phyloP scores from a whole-genome alignment of 2,329 filamentous ascomycete species.

The Dactylellina parvicollis region DNA sequence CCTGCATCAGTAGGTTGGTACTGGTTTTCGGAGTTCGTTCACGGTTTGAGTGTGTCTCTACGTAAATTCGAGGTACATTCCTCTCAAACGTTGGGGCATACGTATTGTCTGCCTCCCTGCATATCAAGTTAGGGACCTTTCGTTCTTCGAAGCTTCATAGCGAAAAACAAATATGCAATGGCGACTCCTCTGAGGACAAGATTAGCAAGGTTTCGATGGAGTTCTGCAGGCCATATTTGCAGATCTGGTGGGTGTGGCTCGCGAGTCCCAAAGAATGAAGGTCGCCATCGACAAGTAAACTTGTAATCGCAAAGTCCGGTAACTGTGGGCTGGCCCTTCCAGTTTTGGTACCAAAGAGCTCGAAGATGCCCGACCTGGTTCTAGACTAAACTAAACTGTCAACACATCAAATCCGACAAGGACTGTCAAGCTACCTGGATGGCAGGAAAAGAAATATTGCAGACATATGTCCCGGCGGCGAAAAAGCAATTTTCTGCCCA shows the following conservation, averaged over 20 bases:
- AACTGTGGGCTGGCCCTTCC: conserved; percentile 1
- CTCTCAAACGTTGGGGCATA: conserved; percentile 45
- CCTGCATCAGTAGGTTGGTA: conserved; percentile 41
- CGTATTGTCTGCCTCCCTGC: conserved; percentile 39
- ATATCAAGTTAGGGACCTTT: conserved; percentile 48
- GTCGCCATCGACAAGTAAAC: not conserved
- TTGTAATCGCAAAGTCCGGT: conserved; percentile 10
- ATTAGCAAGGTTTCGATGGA: conserved; percentile 35
- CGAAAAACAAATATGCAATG: conserved; percentile 40
- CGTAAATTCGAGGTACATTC: conserved; percentile 41
- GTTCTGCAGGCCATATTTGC: conserved; percentile 19
- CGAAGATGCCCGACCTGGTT: not conserved
- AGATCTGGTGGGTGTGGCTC: conserved; percentile 41
- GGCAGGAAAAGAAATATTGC: not conserved
- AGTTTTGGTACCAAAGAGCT: too few relatives aligned
- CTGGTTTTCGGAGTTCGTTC: too few relatives aligned
- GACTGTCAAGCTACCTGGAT: too few relatives aligned
- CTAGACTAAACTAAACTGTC: conserved; percentile 9
- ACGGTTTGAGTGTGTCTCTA: conserved; percentile 11
- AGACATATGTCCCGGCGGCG: not conserved
- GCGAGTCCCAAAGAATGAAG: conserved; percentile 27
- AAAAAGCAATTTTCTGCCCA: conserved; percentile 4
- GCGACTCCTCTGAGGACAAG: conserved; percentile 27
- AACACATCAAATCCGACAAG: conserved; percentile 23
- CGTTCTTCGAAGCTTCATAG: conserved; percentile 49